These are phyloP conservation scores for Lepiota brunneoincarnata DNA, from an alignment of 768 basidiomycete genomes.

Conservation along the genomic window DNA sequence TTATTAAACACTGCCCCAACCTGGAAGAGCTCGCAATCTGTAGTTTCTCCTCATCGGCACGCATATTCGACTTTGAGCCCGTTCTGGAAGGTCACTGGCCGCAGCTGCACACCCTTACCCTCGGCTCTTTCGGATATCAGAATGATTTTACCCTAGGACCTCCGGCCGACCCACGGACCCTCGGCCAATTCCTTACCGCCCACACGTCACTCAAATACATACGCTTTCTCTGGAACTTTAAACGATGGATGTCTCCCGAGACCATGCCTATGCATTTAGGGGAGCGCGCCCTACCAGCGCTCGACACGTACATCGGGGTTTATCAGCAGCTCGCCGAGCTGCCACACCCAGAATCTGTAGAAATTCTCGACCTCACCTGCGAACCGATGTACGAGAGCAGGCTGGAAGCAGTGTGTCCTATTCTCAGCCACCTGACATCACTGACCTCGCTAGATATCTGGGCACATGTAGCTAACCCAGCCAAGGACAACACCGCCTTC, in stretches of 20 bases:
- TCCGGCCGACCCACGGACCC: conserved; percentile 19
- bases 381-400: conserved; percentile 42
- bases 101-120: conserved; percentile 38
- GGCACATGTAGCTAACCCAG: conserved; percentile 37
- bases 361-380: conserved; percentile 46
- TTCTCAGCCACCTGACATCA: conserved; percentile 32
- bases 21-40: conserved; percentile 49
- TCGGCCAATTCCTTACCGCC: conserved; percentile 34
- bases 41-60: conserved; percentile 45
- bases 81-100: conserved; percentile 39
- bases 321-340: conserved; percentile 43
- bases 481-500: conserved; percentile 29
- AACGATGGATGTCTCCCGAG: conserved; percentile 46
- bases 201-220: conserved; percentile 39
- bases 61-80: conserved; percentile 41
- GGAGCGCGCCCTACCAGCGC: conserved; percentile 25
- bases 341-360: conserved; percentile 32
- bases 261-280: conserved; percentile 30
- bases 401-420: conserved; percentile 28
- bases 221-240: conserved; percentile 49
- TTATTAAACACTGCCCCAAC: conserved; percentile 41
- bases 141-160: conserved; percentile 40
- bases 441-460: conserved; percentile 47
- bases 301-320: conserved; percentile 44
- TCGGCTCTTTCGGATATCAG: conserved; percentile 50